Evolutionary conservation across 1,139 yeast genomes (phyloP), one percentile per base, ranked within the genome.

Genomic region (Magnusiomyces paraingens): DNA sequence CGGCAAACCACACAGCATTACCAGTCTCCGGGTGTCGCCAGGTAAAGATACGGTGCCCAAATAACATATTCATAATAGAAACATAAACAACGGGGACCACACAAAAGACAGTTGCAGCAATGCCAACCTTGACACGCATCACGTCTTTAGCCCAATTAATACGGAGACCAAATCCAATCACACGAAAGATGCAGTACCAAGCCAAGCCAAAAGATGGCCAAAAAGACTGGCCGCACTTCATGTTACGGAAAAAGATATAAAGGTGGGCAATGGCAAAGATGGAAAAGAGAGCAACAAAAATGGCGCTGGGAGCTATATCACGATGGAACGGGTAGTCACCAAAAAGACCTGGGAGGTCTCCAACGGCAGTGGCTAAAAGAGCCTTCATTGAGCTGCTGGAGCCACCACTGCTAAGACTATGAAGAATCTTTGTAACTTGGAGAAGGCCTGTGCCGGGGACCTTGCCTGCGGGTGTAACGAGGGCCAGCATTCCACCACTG

Each of bases 1-100:
- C 59, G 81, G 85, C 81, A 64, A 84, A 83, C 49, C 76, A 63
- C 53, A 67, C 71, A 48, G 80, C 68, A 21, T 82, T 75, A 53
- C 93, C 94, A 35, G 86, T 80, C 50, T 82, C 85, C 2, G 95
- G 94, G 65, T 86, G 94, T 64, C 87, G 74, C 89, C 93, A 84
- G 8, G 91, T 84, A 70, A 85, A 86, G 47, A 86, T 74, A 61
- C 95, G 77, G 67, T 86, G 93, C 3, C 90, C 90, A 57, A 86
- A 71, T 47, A 84, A 78, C 68, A 85, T 76, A 64, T 84, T 62
- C 50, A 83, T 78, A 6, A 82, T 73, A 47, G 62, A 63, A 44
- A 66, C 52, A 50, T 56, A 22, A 82, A 84, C 57, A 40, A 66
- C 69, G 0, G 73, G 65, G 2, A 84, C 70, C 58, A 83, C 76